These are phyloP conservation scores for Jamesozyma spencerorum DNA, from an alignment of 805 yeast species.

Conservation along the genomic window DNA sequence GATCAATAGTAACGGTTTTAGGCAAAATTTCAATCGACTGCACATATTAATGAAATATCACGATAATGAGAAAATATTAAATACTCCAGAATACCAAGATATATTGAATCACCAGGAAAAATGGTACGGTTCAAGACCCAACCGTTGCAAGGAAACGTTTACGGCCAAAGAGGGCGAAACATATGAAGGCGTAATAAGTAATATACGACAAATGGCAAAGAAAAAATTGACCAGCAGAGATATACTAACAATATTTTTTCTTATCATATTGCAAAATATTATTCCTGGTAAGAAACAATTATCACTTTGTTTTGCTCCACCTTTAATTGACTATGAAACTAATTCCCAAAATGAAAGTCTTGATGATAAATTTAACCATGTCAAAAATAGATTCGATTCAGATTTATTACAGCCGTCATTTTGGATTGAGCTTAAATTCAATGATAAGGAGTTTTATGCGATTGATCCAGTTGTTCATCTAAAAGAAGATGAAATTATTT, in stretches of 20 bases:
- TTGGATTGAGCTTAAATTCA: conserved; percentile 18
- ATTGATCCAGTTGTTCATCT: conserved; percentile 21
- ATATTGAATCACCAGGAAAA: conserved; percentile 9
- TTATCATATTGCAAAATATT: conserved; percentile 15
- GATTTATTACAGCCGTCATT: conserved; percentile 21
- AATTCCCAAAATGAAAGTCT: conserved; percentile 2
- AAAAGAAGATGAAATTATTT: conserved; percentile 11
- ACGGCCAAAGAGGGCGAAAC: neutral
- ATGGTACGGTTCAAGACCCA: conserved; percentile 18
- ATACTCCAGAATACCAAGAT: neutral
- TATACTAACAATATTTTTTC: conserved; percentile 15
- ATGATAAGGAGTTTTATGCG: conserved; percentile 8
- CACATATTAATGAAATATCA: conserved; percentile 6
- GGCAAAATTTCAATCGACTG: conserved; percentile 17
- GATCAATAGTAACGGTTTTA: conserved; percentile 21
- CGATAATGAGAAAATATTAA: neutral
- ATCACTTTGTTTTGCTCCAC: conserved; percentile 19
- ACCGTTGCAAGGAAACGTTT: neutral
- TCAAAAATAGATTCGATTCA: conserved; percentile 20
- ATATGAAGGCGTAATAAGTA: conserved; percentile 3
- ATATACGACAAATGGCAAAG: conserved; percentile 15
- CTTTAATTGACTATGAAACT: conserved; percentile 12
- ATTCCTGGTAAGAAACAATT: conserved; percentile 5
- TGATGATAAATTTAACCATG: conserved; percentile 5
- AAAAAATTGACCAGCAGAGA: conserved; percentile 19